These are phyloP conservation scores for Podospora pseudocomata DNA, from an alignment of 495 filamentous ascomycete genomes.

Conservation along the genomic window DNA sequence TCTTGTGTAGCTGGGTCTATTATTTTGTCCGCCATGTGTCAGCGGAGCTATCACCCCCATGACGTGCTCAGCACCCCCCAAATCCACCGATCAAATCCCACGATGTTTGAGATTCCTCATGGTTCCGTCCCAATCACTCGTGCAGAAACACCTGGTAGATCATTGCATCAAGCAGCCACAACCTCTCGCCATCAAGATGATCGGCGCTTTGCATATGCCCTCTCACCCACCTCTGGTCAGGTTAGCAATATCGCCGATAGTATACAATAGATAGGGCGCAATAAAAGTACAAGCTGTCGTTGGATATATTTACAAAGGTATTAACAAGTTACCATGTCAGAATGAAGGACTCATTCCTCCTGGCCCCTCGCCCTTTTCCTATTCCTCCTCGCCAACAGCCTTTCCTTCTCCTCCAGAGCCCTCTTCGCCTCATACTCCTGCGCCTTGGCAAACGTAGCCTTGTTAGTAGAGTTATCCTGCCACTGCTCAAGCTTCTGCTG, in stretches of 20 bases:
- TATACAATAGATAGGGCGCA: neutral
- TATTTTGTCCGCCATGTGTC: neutral
- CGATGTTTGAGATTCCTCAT: neutral
- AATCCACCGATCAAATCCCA: neutral
- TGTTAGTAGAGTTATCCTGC: slow-evolving; percentile 19
- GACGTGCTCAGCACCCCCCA: slow-evolving; percentile 10
- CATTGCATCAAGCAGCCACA: slow-evolving; percentile 25
- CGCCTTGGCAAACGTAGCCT: slow-evolving; percentile 30
- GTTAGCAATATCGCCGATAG: neutral
- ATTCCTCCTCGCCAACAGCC: slow-evolving; percentile 13
- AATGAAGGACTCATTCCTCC: neutral
- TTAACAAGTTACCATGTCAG: neutral
- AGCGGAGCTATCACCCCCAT: neutral
- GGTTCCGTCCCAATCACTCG: neutral
- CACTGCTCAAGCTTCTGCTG: slow-evolving; percentile 39
- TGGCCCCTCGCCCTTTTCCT: neutral
- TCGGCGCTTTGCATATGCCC: slow-evolving; percentile 1
- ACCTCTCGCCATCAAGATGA: slow-evolving; percentile 24
- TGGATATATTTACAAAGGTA: neutral
- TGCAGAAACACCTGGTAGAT: neutral
- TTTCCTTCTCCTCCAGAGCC: slow-evolving; percentile 43
- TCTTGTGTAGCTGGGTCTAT: no score
- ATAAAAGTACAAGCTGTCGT: neutral
- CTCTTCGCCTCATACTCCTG: slow-evolving; percentile 47
- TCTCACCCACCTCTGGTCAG: neutral